Base-by-base conservation (phyloP, 495 filamentous ascomycete species). In the Evansstolkia leycettana region DNA sequence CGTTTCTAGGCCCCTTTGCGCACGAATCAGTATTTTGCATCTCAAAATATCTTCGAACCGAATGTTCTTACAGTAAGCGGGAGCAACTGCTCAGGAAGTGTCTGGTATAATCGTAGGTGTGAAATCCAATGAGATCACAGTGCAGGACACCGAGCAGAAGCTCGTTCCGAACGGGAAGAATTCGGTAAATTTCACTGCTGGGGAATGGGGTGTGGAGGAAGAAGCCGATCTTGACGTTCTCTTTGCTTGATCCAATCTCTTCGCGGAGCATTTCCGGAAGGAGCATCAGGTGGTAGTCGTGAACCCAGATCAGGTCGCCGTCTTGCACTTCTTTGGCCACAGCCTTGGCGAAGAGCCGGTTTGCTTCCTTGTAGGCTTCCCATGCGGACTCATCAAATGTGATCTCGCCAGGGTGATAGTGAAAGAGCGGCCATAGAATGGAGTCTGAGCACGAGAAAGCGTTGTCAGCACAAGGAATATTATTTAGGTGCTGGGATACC, bases 221-320 rank as follows among this genome's bases (percentile, higher is more conserved):
- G 69, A 95, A 95, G 35, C 88, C 89, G 48, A 98, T 84, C 65
- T 89, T 94, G 45, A 95, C 74, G 45, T 93, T 89, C 57, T 82
- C 78, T 54, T 82, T 80, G 25, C 59, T 64, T 25, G 75, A 58
- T 15, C 78, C 80, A 35, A 82, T 72, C 51, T 88, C 85, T 46
- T 94, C 80, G 42, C 89, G 82, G 27, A 98, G 70, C 84, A 98
- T 89, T 42, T 82, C 73, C 2, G 89, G 89, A 13, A 98, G 71
- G 3, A 98, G 76, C 88, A 98, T 95, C 42, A 95, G 61, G 60
- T 98, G 90, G 55, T 95, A 98, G 50, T 98, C 89, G 48, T 98
- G 89, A 0, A 98, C 84, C 89, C 89, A 98, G 46, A 98, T 78
- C 39, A 94, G 54, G 51, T 95, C 90, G 17, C 85, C 86, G 49